Percentiles rank a stretch among this genome's conserved stretches.
Conservation (phyloP, 805 yeast genomes). For the Clavispora santaluciae region DNA sequence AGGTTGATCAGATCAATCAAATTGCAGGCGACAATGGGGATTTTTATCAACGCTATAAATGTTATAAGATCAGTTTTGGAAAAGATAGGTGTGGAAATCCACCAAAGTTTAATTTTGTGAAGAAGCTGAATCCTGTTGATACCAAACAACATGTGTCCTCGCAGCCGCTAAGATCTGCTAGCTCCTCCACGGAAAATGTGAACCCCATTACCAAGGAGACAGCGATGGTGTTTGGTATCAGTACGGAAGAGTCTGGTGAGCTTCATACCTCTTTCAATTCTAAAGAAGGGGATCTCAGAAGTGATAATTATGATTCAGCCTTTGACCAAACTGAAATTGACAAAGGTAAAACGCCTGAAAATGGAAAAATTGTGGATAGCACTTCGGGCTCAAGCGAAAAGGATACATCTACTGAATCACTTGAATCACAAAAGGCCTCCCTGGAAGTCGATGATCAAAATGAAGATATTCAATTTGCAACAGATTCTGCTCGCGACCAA, state of each 20-base stretch:
- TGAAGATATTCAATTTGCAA: too few species aligned
- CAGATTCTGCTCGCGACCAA: too few species aligned
- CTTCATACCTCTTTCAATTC: background rate
- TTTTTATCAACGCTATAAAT: constrained; percentile 42
- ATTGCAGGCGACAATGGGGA: constrained; percentile 31
- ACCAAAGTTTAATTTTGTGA: constrained; percentile 48
- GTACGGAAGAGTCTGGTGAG: constrained; percentile 14
- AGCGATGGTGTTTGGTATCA: constrained; percentile 43
- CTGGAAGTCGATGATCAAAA: too few species aligned
- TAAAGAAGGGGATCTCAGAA: background rate
- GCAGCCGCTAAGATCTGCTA: background rate
- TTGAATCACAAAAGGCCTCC: too few species aligned
- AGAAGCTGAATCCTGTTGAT: constrained; percentile 23
- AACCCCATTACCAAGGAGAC: constrained; percentile 28
- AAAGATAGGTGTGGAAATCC: constrained; percentile 80
- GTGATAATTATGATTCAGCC: background rate
- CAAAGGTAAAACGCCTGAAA: background rate
- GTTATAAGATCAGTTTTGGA: constrained; percentile 62
- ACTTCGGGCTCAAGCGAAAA: too few species aligned
- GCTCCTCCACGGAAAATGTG: background rate
- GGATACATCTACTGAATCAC: too few species aligned
- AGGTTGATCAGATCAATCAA: constrained; percentile 29
- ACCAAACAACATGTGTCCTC: background rate
- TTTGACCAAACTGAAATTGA: background rate
- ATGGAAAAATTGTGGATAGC: too few species aligned